Evolutionary conservation across 495 filamentous ascomycete species (phyloP).

Genomic region (Glonium stellatum): DNA sequence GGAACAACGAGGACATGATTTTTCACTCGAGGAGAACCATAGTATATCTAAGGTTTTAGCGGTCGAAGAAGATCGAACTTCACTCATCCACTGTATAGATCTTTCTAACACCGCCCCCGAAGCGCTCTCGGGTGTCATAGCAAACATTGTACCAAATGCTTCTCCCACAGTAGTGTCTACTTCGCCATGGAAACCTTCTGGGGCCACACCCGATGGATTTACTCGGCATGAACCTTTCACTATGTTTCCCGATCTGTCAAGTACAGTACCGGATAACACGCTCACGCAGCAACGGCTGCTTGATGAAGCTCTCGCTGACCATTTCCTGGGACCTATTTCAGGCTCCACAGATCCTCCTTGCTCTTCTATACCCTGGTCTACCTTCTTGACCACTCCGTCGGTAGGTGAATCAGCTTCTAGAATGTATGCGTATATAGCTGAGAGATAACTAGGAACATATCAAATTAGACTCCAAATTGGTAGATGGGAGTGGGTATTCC

Average conservation of each 20-base stretch:
- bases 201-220: slow-evolving; percentile 14
- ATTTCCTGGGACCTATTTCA: slow-evolving; percentile 10
- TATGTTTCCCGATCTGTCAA: slow-evolving; percentile 24
- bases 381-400: slow-evolving; percentile 18
- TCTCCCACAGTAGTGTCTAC: neutral
- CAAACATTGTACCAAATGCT: neutral
- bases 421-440: neutral
- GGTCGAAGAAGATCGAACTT: neutral
- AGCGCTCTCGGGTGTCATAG: neutral
- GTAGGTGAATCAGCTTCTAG: neutral
- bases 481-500: neutral
- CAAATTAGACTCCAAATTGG: neutral
- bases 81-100: too few species aligned
- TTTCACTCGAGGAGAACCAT: neutral
- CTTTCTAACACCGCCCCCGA: neutral
- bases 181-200: slow-evolving; percentile 8
- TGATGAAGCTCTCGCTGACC: slow-evolving; percentile 17
- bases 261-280: slow-evolving; percentile 27
- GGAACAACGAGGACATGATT: neutral
- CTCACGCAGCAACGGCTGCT: slow-evolving; percentile 26
- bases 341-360: slow-evolving; percentile 6
- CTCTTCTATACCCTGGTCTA: slow-evolving; percentile 28
- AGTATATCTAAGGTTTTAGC: neutral
- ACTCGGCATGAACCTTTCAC: slow-evolving; percentile 20
- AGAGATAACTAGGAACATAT: neutral